Evolutionary conservation across 805 yeast genomes (phyloP).

Genomic region (Wickerhamiella hasegawae): DNA sequence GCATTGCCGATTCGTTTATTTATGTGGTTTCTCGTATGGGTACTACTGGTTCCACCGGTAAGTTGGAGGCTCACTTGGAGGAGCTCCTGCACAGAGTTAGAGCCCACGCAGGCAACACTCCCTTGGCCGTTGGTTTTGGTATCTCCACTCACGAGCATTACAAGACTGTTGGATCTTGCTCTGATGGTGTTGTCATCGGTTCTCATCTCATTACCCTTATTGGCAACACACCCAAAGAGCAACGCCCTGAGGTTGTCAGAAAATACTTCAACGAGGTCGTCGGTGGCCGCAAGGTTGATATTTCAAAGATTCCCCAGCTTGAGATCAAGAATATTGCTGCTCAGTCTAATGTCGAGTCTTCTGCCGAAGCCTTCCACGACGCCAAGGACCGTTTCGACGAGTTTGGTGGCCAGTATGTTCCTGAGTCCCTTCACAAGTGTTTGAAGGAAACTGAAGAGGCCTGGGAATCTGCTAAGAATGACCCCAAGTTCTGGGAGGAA

Average conservation of each 20-base stretch:
- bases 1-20: slow-evolving; percentile 86
- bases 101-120: slow-evolving; percentile 55
- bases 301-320: slow-evolving; percentile 6
- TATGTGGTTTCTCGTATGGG: slow-evolving; percentile 98
- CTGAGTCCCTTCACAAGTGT: slow-evolving; percentile 89
- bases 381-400: slow-evolving; percentile 65
- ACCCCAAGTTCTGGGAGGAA: slow-evolving; percentile 87
- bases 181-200: slow-evolving; percentile 97
- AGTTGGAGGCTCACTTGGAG: slow-evolving; percentile 46
- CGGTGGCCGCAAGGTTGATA: slow-evolving; percentile 28
- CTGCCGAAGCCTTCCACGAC: slow-evolving; percentile 19
- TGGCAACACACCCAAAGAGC: slow-evolving; percentile 36
- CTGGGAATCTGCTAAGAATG: slow-evolving; percentile 76
- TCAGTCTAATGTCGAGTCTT: slow-evolving; percentile 5
- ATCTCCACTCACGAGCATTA: slow-evolving; percentile 89
- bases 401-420: slow-evolving; percentile 98
- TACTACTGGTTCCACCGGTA: slow-evolving; percentile 75
- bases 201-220: slow-evolving; percentile 62
- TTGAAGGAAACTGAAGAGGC: slow-evolving; percentile 76
- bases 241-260: slow-evolving; percentile 47
- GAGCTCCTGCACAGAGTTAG: slow-evolving; percentile 62
- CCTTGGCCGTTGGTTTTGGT: slow-evolving; percentile 94
- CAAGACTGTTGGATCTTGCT: slow-evolving; percentile 52
- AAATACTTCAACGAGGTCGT: slow-evolving; percentile 54
- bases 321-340: slow-evolving; percentile 4